Evolutionary conservation across 345 rosid genomes (phyloP).

Genomic region (Geranium rotundifolium): DNA sequence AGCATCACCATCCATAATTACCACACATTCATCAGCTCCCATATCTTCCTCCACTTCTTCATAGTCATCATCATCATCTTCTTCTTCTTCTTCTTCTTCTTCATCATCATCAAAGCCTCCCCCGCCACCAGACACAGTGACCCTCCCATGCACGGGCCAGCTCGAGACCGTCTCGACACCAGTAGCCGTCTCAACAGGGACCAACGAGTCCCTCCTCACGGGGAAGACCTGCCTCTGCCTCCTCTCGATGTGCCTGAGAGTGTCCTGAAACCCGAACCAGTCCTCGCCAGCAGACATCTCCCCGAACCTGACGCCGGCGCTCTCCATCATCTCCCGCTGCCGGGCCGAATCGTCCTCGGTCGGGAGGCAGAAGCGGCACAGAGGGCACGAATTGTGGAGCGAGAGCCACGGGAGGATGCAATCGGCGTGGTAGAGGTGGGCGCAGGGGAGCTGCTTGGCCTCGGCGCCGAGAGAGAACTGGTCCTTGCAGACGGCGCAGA

Average conservation of each 20-base stretch:
- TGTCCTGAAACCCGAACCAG: constrained; percentile 15
- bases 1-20: background rate
- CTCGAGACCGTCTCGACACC: background rate
- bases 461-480: constrained; percentile 26
- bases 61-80: no score
- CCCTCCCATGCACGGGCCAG: background rate
- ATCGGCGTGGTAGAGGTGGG: constrained; percentile 39
- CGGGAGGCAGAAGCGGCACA: constrained; percentile 41
- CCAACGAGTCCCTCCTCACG: background rate
- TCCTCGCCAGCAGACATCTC: background rate
- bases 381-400: constrained; percentile 43
- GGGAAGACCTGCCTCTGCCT: constrained; percentile 12
- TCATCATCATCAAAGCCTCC: background rate
- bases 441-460: constrained; percentile 42
- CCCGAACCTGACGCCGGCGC: background rate
- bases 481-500: constrained; percentile 49
- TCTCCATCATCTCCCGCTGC: background rate
- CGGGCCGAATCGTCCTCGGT: constrained; percentile 3
- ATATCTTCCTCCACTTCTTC: background rate
- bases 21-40: background rate
- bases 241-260: constrained; percentile 23
- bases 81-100: no score
- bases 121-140: background rate
- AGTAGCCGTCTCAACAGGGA: background rate
- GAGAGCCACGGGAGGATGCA: constrained; percentile 53